Conservation (phyloP, 2,329 filamentous ascomycete genomes). For the Scytalidium sp. region DNA sequence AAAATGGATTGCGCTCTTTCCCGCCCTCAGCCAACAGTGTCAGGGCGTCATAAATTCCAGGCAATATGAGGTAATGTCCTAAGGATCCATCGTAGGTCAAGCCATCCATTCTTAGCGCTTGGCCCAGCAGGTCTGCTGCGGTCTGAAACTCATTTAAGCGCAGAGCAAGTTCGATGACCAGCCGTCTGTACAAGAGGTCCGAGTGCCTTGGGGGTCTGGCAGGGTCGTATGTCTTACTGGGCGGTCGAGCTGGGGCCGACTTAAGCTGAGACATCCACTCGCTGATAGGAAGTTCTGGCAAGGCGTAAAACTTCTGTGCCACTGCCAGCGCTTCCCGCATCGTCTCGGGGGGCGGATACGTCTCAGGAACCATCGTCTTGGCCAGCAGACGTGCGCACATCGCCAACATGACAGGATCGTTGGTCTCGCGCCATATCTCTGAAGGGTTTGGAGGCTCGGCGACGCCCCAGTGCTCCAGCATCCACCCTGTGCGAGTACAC, state of each 20-base stretch:
- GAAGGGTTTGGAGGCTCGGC: slow-evolving; percentile 7
- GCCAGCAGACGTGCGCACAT: slow-evolving; percentile 11
- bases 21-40: slow-evolving; percentile 9
- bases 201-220: neutral
- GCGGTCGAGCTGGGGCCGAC: neutral
- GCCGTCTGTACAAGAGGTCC: slow-evolving; percentile 7
- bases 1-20: slow-evolving; percentile 11
- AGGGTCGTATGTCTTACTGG: neutral
- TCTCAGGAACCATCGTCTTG: slow-evolving; percentile 4
- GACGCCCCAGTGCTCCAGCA: slow-evolving; percentile 10
- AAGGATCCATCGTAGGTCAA: slow-evolving; percentile 7
- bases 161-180: slow-evolving; percentile 11
- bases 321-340: slow-evolving; percentile 5
- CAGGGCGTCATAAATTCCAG: slow-evolving; percentile 14
- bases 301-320: slow-evolving; percentile 6
- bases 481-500: slow-evolving; percentile 10
- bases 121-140: slow-evolving; percentile 8
- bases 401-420: slow-evolving; percentile 9
- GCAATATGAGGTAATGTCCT: slow-evolving; percentile 8
- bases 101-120: slow-evolving; percentile 9
- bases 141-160: slow-evolving; percentile 7
- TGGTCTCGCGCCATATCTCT: slow-evolving; percentile 8
- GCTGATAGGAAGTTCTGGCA: neutral
- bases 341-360: slow-evolving; percentile 2
- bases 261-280: neutral